Evolutionary conservation across 2,329 filamentous ascomycete genomes (phyloP), one percentile per base, ranked within the genome.

Genomic region (Talaromyces sp.): DNA sequence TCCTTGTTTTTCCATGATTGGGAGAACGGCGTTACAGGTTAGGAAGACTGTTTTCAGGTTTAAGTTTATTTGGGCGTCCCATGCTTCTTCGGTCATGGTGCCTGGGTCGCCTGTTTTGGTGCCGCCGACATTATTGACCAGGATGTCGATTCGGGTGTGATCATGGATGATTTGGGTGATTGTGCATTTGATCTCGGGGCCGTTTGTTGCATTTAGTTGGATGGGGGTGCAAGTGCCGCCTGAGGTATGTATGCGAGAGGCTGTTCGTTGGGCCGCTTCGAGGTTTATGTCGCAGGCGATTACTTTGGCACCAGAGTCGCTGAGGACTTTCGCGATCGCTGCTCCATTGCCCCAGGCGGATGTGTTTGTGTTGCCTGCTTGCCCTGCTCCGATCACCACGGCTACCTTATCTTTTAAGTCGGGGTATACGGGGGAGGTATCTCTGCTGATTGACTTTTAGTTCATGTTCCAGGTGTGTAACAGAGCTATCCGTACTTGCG

Each of bases 71-170:
- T 84, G 81, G 0, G 70, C 56, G 57, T 83, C 79, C 81, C 81
- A 84, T 0, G 72, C 64, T 1, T 72, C 70, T 49, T 84, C 80
- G 0, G 55, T 51, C 71, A 84, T 77, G 0, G 65, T 70, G 0
- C 75, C 80, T 2, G 81, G 77, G 16, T 74, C 73, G 0, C 81
- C 81, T 0, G 75, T 76, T 51, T 84, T 80, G 1, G 78, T 81
- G 47, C 77, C 77, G 2, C 83, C 84, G 6, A 85, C 83, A 49
- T 85, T 86, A 57, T 84, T 84, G 19, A 86, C 65, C 0, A 86
- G 70, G 22, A 86, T 81, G 52, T 86, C 83, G 50, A 85, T 80
- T 14, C 79, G 75, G 10, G 81, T 79, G 53, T 83, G 77, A 47
- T 78, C 79, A 0, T 70, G 60, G n/a, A 82, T 61, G 39, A 80